Conservation (phyloP, 1,139 yeast genomes). For the Blastobotrys raffinosifermentans region DNA sequence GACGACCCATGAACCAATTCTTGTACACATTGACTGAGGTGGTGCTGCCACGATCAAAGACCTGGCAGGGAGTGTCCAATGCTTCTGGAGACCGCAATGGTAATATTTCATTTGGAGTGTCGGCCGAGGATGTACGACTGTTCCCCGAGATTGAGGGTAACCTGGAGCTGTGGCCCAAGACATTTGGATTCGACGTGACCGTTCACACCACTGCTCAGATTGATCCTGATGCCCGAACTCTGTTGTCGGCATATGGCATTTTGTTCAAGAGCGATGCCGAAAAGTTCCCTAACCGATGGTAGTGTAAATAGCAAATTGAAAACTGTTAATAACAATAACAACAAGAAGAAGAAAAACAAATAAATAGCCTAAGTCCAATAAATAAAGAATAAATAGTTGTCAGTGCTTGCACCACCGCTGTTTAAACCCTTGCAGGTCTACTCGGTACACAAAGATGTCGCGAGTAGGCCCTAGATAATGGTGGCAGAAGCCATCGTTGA, state of each 20-base stretch:
- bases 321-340: neutral
- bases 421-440: slow-evolving; percentile 6
- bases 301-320: slow-evolving; percentile 11
- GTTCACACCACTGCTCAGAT: slow-evolving; percentile 86
- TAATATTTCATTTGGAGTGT: slow-evolving; percentile 78
- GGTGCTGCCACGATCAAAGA: slow-evolving; percentile 89
- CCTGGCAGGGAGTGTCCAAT: slow-evolving; percentile 71
- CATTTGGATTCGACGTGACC: slow-evolving; percentile 82
- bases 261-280: slow-evolving; percentile 58
- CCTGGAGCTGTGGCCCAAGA: slow-evolving; percentile 83
- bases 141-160: slow-evolving; percentile 94
- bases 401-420: slow-evolving; percentile 2
- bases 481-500: slow-evolving; percentile 9
- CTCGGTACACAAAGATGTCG: slow-evolving; percentile 2
- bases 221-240: slow-evolving; percentile 84
- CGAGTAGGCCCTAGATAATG: slow-evolving; percentile 5
- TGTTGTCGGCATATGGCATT: slow-evolving; percentile 76
- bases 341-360: neutral
- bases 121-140: slow-evolving; percentile 65
- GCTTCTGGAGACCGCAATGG: slow-evolving; percentile 82
- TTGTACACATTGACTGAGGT: slow-evolving; percentile 80
- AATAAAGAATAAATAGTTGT: no score
- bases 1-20: slow-evolving; percentile 83
- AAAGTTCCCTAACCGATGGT: slow-evolving; percentile 33
- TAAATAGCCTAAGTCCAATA: slow-evolving; percentile 1